Conservation (phyloP, 805 yeast genomes). For the Metahyphopichia silvanorum region DNA sequence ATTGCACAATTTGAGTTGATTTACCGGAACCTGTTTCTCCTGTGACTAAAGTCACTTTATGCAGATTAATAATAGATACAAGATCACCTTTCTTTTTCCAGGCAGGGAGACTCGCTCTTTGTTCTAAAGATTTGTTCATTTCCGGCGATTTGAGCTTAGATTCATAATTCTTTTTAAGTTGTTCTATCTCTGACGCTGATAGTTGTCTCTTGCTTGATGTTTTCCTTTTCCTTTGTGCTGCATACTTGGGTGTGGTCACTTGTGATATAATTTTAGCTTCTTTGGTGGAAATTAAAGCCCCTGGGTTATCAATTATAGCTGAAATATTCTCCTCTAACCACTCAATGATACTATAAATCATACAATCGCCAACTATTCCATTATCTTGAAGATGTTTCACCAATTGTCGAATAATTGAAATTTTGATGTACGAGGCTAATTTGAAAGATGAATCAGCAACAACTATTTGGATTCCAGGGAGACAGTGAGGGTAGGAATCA, state of each 20-base stretch:
- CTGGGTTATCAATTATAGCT: conserved; percentile 67
- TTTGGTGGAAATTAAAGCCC: conserved; percentile 45
- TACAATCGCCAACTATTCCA: conserved; percentile 63
- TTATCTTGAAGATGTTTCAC: conserved; percentile 40
- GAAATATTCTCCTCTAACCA: conserved; percentile 70
- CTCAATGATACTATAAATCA: conserved; percentile 65
- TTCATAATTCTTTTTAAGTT: conserved; percentile 13
- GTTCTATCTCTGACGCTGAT: conserved; percentile 6
- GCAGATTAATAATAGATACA: conserved; percentile 49
- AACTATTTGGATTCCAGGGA: conserved; percentile 65
- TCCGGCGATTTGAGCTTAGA: conserved; percentile 25
- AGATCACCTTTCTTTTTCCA: conserved; percentile 66
- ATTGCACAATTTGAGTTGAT: conserved; percentile 92
- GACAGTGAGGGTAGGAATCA: conserved; percentile 54
- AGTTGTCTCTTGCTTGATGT: neutral
- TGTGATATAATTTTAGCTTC: conserved; percentile 13
- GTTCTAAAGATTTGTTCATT: conserved; percentile 31
- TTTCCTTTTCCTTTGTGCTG: neutral
- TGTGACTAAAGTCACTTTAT: conserved; percentile 74
- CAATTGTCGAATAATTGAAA: conserved; percentile 50
- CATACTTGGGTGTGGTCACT: neutral
- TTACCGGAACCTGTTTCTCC: conserved; percentile 99
- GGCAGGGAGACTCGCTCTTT: conserved; percentile 72
- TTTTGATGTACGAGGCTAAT: conserved; percentile 68
- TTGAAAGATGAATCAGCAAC: conserved; percentile 42